Evolutionary conservation across 148 eudicot species (phyloP).

Genomic region (Chenopodium berlandieri): DNA sequence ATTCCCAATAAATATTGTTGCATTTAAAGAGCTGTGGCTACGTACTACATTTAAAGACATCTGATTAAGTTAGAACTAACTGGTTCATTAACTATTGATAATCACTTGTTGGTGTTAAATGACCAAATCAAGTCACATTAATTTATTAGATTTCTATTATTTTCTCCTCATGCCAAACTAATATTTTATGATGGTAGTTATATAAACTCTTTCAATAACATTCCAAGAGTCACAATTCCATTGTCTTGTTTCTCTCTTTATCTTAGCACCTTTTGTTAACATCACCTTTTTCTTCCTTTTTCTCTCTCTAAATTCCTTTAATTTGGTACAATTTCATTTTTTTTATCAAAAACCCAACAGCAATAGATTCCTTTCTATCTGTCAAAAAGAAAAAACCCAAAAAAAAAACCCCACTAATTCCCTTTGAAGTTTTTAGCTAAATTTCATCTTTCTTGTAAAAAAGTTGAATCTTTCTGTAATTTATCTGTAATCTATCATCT

Average conservation of each 20-base stretch:
- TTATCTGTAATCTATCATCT: slow-evolving; percentile 15
- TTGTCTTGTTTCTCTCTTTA: slow-evolving; percentile 7
- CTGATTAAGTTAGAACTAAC: too few species aligned
- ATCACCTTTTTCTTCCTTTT: slow-evolving; percentile 5
- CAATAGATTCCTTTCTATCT: not conserved
- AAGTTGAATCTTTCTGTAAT: slow-evolving; percentile 1
- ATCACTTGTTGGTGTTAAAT: not conserved
- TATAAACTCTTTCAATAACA: slow-evolving; percentile 6
- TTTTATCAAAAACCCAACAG: not conserved
- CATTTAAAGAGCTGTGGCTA: too few species aligned
- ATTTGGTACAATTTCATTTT: not conserved
- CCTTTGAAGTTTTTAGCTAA: not conserved
- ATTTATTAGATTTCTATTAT: slow-evolving; percentile 16
- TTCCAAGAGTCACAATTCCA: slow-evolving; percentile 2
- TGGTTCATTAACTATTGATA: too few species aligned
- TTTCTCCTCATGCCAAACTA: not conserved
- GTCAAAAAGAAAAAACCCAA: not conserved
- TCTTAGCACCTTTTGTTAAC: not conserved
- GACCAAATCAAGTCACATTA: slow-evolving; percentile 9
- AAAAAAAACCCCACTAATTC: not conserved
- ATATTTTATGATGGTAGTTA: not conserved
- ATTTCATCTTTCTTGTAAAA: not conserved
- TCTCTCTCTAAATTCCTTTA: not conserved
- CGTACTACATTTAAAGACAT: too few species aligned
- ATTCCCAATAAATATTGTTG: too few species aligned